Evolutionary conservation across 495 filamentous ascomycete genomes (phyloP).

Genomic region (Tuber umbilicatum): DNA sequence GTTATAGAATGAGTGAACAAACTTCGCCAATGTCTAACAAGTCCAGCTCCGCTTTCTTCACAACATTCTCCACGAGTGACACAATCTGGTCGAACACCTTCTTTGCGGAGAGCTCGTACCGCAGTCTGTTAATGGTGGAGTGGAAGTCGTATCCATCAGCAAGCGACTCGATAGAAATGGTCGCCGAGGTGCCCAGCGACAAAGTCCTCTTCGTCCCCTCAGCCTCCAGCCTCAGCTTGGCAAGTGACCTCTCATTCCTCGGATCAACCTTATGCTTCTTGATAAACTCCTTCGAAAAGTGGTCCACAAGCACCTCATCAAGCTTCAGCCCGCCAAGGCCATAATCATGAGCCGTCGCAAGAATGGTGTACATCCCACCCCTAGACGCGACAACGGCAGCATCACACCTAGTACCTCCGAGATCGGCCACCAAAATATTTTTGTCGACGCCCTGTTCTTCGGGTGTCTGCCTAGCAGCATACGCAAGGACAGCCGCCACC

Average conservation of each 20-base stretch:
- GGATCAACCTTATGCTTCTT: constrained; percentile 91
- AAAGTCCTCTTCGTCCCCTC: constrained; percentile 86
- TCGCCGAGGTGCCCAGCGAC: constrained; percentile 76
- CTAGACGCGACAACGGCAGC: constrained; percentile 81
- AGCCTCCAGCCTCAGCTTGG: constrained; percentile 86
- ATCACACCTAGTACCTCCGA: constrained; percentile 89
- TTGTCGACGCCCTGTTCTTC: constrained; percentile 63
- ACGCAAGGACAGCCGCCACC: constrained; percentile 82
- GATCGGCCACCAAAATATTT: constrained; percentile 82
- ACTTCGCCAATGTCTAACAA: constrained; percentile 85
- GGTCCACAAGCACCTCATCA: constrained; percentile 84
- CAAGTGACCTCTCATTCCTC: constrained; percentile 68
- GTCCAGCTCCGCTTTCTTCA: constrained; percentile 89
- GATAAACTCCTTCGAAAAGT: constrained; percentile 96
- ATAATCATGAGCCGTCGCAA: constrained; percentile 92
- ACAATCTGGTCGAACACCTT: constrained; percentile 83
- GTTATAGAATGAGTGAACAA: constrained; percentile 14
- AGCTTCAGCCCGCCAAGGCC: constrained; percentile 74
- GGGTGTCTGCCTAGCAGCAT: constrained; percentile 65
- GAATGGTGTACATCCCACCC: constrained; percentile 92
- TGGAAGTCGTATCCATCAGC: constrained; percentile 83
- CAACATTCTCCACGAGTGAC: constrained; percentile 69
- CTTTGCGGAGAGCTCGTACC: constrained; percentile 81
- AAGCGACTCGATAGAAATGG: constrained; percentile 82
- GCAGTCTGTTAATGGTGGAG: constrained; percentile 81